A percentile compares a stretch with the other conserved stretches of the same genome.
Evolutionary conservation across 2,329 filamentous ascomycete genomes (phyloP).

Genomic region (Penicillium digitatum): DNA sequence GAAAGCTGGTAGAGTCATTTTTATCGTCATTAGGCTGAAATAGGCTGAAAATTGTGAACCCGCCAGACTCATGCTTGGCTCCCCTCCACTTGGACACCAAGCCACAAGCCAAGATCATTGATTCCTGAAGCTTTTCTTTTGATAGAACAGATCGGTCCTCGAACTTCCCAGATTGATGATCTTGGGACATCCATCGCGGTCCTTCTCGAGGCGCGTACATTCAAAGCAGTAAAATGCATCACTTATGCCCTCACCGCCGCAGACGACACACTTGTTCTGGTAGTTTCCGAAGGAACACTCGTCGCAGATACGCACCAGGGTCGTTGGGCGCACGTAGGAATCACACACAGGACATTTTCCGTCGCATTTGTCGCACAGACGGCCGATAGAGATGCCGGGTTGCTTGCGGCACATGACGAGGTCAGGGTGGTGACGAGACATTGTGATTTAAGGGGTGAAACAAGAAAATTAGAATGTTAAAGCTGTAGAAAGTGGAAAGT

Average conservation of each 20-base stretch:
- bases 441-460: slow-evolving; percentile 40
- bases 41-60: slow-evolving; percentile 6
- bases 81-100: slow-evolving; percentile 11
- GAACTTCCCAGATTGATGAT: slow-evolving; percentile 97
- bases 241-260: slow-evolving; percentile 94
- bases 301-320: slow-evolving; percentile 96
- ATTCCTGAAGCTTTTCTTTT: slow-evolving; percentile 60
- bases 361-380: slow-evolving; percentile 99
- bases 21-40: slow-evolving; percentile 3
- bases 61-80: slow-evolving; percentile 4
- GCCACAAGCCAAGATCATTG: slow-evolving; percentile 29
- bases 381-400: slow-evolving; percentile 93
- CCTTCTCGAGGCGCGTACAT: slow-evolving; percentile 93
- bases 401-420: slow-evolving; percentile 99
- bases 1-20: background rate
- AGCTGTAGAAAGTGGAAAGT: background rate
- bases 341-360: slow-evolving; percentile 99
- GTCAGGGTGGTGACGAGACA: slow-evolving; percentile 96
- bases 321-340: slow-evolving; percentile 96
- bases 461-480: background rate
- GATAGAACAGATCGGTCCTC: slow-evolving; percentile 82
- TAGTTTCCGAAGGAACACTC: slow-evolving; percentile 99
- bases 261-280: slow-evolving; percentile 99
- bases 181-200: slow-evolving; percentile 95
- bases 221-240: slow-evolving; percentile 99